Percentiles rank a stretch among this genome's conserved stretches.
Conservation (phyloP, 306 rosid species). For the Sindora glabra region DNA sequence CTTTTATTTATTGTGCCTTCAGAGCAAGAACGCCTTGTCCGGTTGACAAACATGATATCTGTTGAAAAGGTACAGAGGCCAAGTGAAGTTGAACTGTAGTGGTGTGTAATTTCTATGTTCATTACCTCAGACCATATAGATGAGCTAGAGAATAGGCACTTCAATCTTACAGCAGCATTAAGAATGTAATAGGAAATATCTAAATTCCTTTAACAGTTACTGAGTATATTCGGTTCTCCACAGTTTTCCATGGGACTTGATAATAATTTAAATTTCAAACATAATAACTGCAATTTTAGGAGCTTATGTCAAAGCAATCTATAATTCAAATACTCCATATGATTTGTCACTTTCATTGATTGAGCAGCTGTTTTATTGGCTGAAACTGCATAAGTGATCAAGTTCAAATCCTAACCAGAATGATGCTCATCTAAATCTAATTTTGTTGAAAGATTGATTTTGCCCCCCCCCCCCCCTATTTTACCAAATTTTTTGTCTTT, state of each 20-base stretch:
- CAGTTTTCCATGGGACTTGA: constrained; percentile 1
- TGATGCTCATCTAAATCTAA: not conserved
- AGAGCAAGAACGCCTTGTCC: constrained; percentile 44
- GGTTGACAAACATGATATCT: constrained; percentile 33
- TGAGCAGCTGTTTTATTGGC: not conserved
- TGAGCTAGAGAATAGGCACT: not conserved
- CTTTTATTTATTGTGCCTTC: constrained; percentile 23
- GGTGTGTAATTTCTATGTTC: not conserved
- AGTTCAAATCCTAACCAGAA: not conserved
- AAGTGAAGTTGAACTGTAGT: not conserved
- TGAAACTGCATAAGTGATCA: not conserved
- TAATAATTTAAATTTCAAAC: not conserved
- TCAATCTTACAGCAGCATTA: not conserved
- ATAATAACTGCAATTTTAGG: not conserved
- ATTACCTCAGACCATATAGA: not conserved
- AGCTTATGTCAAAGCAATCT: not conserved
- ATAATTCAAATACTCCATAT: not conserved
- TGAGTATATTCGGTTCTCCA: not conserved
- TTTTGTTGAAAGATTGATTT: too few relatives aligned
- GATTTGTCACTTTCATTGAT: not conserved
- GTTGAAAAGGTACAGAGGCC: constrained; percentile 51
- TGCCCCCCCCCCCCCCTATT: too few relatives aligned
- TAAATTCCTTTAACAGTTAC: not conserved
- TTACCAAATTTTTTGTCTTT: too few relatives aligned
- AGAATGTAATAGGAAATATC: constrained; percentile 2